A percentile compares a stretch with the other conserved stretches of the same genome.
Evolutionary conservation across 2,329 filamentous ascomycete species (phyloP).

Genomic region (Cryphonectria nitschkei): DNA sequence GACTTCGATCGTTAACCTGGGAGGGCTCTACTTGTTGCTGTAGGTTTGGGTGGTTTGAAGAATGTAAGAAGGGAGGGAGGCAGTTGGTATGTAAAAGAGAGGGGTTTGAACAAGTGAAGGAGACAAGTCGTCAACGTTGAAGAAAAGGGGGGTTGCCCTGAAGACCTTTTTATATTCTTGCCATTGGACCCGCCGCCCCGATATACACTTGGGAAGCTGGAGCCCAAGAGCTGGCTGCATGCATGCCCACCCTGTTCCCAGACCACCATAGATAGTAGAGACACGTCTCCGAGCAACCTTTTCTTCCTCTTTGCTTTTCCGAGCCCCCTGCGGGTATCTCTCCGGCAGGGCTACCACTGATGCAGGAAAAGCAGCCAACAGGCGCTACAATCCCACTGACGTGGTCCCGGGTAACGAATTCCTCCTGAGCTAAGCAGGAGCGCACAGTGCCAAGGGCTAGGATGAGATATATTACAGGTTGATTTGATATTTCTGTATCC

Average conservation of each 20-base stretch:
- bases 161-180: not conserved
- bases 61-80: not conserved
- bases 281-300: not conserved
- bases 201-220: not conserved
- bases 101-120: not conserved
- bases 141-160: not conserved
- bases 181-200: not conserved
- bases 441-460: not conserved
- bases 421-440: not conserved
- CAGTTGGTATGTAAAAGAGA: not conserved
- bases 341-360: not conserved
- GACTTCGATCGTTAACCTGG: not conserved
- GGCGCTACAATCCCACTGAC: not conserved
- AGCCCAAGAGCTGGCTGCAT: not conserved
- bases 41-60: not conserved
- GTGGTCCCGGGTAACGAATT: not conserved
- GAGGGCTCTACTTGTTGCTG: not conserved
- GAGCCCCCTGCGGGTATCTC: slow-evolving; percentile 22
- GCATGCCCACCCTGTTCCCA: not conserved
- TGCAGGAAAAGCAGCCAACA: not conserved
- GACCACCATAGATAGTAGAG: not conserved
- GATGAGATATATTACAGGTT: not conserved
- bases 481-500: not conserved
- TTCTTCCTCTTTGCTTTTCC: not conserved
- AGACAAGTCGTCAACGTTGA: not conserved